Evolutionary conservation across 768 basidiomycete genomes (phyloP).

Genomic region (Hypsizygus marmoreus): DNA sequence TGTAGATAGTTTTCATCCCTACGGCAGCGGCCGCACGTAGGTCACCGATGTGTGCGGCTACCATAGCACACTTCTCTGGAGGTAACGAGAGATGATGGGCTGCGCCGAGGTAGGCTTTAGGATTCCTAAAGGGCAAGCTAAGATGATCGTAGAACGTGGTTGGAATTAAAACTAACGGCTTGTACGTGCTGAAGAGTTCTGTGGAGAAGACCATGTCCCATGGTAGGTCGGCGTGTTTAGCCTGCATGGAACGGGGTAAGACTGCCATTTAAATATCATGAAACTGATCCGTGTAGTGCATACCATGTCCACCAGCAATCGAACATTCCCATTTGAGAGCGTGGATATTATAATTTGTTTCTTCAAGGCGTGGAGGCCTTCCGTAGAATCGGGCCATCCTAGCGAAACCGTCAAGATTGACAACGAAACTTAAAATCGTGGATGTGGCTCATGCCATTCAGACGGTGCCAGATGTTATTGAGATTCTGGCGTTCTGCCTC

Average conservation of each 20-base stretch:
- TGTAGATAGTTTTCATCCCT: constrained; percentile 63
- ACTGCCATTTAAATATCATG: background rate
- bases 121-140: constrained; percentile 39
- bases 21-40: constrained; percentile 50
- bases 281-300: constrained; percentile 8
- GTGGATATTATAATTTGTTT: constrained; percentile 50
- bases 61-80: constrained; percentile 59
- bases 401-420: background rate
- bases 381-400: constrained; percentile 61
- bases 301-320: constrained; percentile 64
- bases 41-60: constrained; percentile 64
- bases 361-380: constrained; percentile 53
- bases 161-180: constrained; percentile 59
- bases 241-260: constrained; percentile 34
- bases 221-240: constrained; percentile 60
- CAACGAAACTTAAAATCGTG: background rate
- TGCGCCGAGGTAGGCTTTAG: constrained; percentile 51
- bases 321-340: constrained; percentile 66
- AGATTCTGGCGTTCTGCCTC: constrained; percentile 44
- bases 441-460: constrained; percentile 42
- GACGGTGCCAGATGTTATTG: constrained; percentile 60
- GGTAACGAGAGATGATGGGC: constrained; percentile 49
- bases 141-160: too few species aligned
- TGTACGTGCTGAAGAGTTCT: constrained; percentile 62
- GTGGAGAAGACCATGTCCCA: constrained; percentile 67